Conservation (phyloP, 176 grass and related monocot genomes). For the Ensete ventricosum region DNA sequence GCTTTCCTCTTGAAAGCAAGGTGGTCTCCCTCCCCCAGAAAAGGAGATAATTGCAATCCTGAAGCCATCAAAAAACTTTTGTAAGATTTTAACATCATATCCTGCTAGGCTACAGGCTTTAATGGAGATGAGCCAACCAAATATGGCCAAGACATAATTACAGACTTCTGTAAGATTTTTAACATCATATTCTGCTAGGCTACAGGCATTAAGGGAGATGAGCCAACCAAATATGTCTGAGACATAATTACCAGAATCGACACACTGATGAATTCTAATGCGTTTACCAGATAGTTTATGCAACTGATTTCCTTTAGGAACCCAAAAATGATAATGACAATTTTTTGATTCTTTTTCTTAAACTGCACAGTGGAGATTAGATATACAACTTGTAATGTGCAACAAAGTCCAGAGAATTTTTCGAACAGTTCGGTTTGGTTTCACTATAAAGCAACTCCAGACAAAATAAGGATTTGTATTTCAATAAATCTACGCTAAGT, state of each 20-base stretch:
- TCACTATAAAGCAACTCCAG: neutral
- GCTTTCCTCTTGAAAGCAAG: conserved; percentile 25
- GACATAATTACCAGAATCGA: neutral
- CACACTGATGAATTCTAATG: neutral
- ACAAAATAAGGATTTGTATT: neutral
- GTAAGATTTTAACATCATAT: neutral
- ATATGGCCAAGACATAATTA: neutral
- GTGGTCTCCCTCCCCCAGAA: neutral
- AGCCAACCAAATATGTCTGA: neutral
- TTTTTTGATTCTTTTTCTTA: neutral
- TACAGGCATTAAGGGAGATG: too few relatives aligned
- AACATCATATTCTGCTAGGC: neutral
- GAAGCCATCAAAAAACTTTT: neutral
- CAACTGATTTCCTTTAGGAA: neutral
- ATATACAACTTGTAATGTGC: neutral
- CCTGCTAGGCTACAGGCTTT: too few relatives aligned
- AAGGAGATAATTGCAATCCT: neutral
- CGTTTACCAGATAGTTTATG: neutral
- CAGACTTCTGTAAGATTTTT: neutral
- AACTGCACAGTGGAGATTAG: neutral
- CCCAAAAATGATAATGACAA: neutral
- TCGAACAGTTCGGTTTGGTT: neutral
- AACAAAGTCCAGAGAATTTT: neutral
- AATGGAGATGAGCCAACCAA: neutral
- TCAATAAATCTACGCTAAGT: neutral